phyloP scores from a whole-genome alignment of 176 grass and related monocot species.

The Lolium multiflorum region DNA sequence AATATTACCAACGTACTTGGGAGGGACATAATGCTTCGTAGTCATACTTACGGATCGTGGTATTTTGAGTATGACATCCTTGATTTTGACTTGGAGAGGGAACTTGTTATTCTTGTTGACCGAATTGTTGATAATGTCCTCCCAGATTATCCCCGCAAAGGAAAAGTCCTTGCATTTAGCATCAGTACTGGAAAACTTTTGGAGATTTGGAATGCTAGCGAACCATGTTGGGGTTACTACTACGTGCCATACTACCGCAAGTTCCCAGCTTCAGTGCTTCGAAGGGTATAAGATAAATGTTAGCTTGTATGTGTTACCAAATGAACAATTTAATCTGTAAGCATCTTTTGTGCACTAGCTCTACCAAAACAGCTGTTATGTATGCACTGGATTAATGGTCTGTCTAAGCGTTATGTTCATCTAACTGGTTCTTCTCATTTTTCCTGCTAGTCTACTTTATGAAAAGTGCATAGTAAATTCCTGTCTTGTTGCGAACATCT shows the following conservation, averaged over 20 bases:
- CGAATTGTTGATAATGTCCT: not conserved
- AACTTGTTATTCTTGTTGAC: not conserved
- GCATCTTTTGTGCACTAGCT: not conserved
- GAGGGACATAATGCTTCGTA: too few relatives aligned
- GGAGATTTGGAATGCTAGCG: not conserved
- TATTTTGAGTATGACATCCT: slow-evolving; percentile 20
- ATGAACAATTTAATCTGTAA: not conserved
- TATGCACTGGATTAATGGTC: not conserved
- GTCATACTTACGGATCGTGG: not conserved
- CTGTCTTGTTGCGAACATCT: too few relatives aligned
- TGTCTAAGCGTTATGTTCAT: not conserved
- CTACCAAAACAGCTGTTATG: not conserved
- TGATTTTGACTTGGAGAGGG: slow-evolving; percentile 17
- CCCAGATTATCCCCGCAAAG: not conserved
- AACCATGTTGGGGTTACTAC: not conserved
- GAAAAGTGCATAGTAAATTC: too few relatives aligned
- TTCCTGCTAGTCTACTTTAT: not conserved
- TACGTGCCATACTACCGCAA: not conserved
- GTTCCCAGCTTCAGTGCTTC: not conserved
- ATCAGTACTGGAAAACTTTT: not conserved
- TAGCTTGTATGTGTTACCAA: not conserved
- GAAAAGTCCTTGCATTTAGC: slow-evolving; percentile 16
- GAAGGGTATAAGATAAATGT: not conserved
- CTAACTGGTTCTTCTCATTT: not conserved
- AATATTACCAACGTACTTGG: too few relatives aligned